These are phyloP conservation scores for Elasticomyces elasticus DNA, from an alignment of 495 filamentous ascomycete species.

Conservation along the genomic window DNA sequence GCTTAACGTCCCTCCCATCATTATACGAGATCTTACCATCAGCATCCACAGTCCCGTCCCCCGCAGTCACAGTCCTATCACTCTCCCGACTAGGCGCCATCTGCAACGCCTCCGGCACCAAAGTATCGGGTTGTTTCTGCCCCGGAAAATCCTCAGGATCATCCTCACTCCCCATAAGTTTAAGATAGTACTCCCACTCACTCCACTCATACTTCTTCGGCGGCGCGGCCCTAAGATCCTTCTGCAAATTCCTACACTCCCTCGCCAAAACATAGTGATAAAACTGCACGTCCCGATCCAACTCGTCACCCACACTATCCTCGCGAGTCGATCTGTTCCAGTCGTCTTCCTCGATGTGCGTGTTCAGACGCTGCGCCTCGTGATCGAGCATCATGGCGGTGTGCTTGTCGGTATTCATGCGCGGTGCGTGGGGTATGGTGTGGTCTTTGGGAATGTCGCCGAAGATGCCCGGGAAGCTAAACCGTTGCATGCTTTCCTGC, in stretches of 20 bases:
- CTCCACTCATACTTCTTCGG: conserved; percentile 63
- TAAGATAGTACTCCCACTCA: conserved; percentile 75
- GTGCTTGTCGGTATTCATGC: conserved; percentile 21
- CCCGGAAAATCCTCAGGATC: conserved; percentile 21
- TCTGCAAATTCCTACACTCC: conserved; percentile 58
- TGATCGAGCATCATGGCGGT: conserved; percentile 9
- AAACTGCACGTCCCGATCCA: conserved; percentile 42
- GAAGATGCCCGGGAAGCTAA: conserved; percentile 7
- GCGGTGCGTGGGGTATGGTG: conserved; percentile 21
- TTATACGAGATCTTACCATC: conserved; percentile 1
- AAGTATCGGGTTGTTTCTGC: conserved; percentile 10
- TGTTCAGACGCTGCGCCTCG: conserved; percentile 26
- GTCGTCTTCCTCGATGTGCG: conserved; percentile 27
- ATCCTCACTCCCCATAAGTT: conserved; percentile 64
- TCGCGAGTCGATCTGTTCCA: no score
- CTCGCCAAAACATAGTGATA: conserved; percentile 58
- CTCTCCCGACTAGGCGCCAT: conserved; percentile 2
- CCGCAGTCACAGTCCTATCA: not conserved
- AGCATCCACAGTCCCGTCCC: not conserved
- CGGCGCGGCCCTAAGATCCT: conserved; percentile 49
- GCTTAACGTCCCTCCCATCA: not conserved
- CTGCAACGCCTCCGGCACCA: conserved; percentile 8
- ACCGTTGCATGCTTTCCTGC: not conserved
- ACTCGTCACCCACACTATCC: conserved; percentile 39
- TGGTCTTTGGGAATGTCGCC: conserved; percentile 1